Evolutionary conservation across 495 filamentous ascomycete species (phyloP), one percentile per base, ranked within the genome.

Genomic region (Pseudomonodictys pantanalensis): DNA sequence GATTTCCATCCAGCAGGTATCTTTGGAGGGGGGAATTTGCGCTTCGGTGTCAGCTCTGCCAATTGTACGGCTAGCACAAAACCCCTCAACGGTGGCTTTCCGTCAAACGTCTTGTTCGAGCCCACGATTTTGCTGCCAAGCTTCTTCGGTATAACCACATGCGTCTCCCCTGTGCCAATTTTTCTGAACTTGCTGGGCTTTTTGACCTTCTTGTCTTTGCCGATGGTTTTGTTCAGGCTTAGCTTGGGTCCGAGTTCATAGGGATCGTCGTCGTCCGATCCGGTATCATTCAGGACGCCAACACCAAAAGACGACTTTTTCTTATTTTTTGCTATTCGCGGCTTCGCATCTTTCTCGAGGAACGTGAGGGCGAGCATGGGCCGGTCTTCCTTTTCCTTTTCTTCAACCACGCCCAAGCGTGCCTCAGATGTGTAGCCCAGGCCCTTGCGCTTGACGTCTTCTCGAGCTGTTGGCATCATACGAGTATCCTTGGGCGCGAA

Each of bases 181-280:
- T 91, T 91, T 0, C 81, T 72, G 20, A 78, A 72, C 10, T 70
- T 69, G 28, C 72, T 68, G 6, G 69, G 46, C 32, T 74, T 72
- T 58, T 84, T 88, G 65, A 87, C 89, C 77, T 91, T 92, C 70
- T 90, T 95, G 48, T 92, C 88, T 2, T 87, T 87, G 25, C 89
- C 92, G 68, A 97, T 86, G 3, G 84, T 80, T 45, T 84, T 79
- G 65, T 90, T 96, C 71, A 96, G 96, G n/a, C 87, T 89, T 69
- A 95, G 92, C 67, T 84, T 84, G 7, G 93, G 93, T 0, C 93
- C 92, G 20, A 97, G 82, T 43, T 89, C 89, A 73, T 97, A 97
- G 0, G 89, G 89, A 67, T 97, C 95, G 68, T 97, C 93, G 53
- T 97, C 92, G 65, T 97, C 93, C n/a, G 93, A 97, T 2, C 91